Evolutionary conservation across 768 basidiomycete species (phyloP).

Genomic region (Mycena vulgaris): DNA sequence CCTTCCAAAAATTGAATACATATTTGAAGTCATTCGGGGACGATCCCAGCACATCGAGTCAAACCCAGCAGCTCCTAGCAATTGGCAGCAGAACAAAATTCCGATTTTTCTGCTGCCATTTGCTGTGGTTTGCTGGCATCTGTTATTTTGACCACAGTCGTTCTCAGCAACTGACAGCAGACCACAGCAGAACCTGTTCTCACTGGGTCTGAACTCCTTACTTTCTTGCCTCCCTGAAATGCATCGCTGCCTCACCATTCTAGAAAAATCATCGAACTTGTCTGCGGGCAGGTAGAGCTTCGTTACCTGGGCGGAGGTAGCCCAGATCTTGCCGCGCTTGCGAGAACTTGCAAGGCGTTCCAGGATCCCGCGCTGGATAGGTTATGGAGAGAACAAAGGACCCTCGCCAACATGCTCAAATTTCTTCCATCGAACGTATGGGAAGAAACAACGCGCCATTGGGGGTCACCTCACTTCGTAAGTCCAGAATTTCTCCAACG

Average conservation of each 20-base stretch:
- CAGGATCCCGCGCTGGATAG: background rate
- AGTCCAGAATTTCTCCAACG: background rate
- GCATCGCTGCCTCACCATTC: background rate
- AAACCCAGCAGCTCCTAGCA: too few relatives aligned
- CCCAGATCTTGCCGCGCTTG: background rate
- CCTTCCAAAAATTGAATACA: too few relatives aligned
- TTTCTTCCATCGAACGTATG: background rate
- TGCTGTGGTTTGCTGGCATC: too few relatives aligned
- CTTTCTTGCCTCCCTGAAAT: too few relatives aligned
- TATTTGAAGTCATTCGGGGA: too few relatives aligned
- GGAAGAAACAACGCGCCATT: background rate
- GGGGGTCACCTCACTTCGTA: background rate
- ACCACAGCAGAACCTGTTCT: too few relatives aligned
- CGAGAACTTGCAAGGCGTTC: background rate
- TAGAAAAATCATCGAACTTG: background rate
- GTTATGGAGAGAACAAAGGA: background rate
- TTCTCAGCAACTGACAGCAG: too few relatives aligned
- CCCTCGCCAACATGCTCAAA: background rate
- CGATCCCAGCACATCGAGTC: too few relatives aligned
- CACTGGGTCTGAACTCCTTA: too few relatives aligned
- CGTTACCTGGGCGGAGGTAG: background rate
- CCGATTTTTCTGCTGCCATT: too few relatives aligned
- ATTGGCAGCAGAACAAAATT: too few relatives aligned
- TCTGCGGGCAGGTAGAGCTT: background rate
- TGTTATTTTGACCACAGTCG: too few relatives aligned